These are phyloP conservation scores for Lactarius deliciosus DNA, from an alignment of 768 basidiomycete species.

Conservation along the genomic window DNA sequence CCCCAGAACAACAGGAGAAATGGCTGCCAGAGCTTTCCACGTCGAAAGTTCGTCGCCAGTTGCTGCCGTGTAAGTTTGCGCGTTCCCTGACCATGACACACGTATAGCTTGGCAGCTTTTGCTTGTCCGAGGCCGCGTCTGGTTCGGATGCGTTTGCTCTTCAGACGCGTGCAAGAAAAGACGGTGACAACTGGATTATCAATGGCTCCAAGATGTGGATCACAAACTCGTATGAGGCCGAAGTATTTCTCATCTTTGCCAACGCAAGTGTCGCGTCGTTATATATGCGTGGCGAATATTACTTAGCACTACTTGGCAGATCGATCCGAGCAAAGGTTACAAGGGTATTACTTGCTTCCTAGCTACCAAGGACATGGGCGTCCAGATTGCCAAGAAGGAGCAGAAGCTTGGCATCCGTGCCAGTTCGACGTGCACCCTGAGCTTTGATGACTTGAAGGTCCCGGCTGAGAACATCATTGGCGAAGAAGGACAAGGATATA, in stretches of 20 bases:
- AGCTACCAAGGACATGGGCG: conserved; percentile 94
- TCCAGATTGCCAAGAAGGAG: conserved; percentile 98
- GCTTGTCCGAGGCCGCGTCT: conserved; percentile 87
- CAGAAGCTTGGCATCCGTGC: conserved; percentile 97
- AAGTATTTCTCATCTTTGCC: conserved; percentile 92
- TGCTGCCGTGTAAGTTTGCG: neutral
- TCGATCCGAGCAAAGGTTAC: conserved; percentile 91
- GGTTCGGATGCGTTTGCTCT: conserved; percentile 98
- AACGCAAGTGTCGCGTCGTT: conserved; percentile 55
- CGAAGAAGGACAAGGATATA: conserved; percentile 90
- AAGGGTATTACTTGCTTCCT: conserved; percentile 99
- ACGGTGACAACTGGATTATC: conserved; percentile 81
- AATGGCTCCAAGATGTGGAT: conserved; percentile 99
- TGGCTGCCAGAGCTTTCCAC: conserved; percentile 84
- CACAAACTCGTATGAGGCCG: conserved; percentile 91
- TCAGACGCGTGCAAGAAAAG: conserved; percentile 87
- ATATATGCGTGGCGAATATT: neutral
- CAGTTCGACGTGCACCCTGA: conserved; percentile 91
- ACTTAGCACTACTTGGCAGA: conserved; percentile 38
- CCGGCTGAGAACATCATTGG: conserved; percentile 90
- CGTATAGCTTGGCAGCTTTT: conserved; percentile 88
- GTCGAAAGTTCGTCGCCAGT: conserved; percentile 54
- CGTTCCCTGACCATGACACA: conserved; percentile 1
- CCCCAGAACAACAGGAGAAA: conserved; percentile 78
- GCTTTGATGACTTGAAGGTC: conserved; percentile 90